Evolutionary conservation across 306 rosid species (phyloP), one percentile per base, ranked within the genome.

Genomic region (Prunus davidiana): DNA sequence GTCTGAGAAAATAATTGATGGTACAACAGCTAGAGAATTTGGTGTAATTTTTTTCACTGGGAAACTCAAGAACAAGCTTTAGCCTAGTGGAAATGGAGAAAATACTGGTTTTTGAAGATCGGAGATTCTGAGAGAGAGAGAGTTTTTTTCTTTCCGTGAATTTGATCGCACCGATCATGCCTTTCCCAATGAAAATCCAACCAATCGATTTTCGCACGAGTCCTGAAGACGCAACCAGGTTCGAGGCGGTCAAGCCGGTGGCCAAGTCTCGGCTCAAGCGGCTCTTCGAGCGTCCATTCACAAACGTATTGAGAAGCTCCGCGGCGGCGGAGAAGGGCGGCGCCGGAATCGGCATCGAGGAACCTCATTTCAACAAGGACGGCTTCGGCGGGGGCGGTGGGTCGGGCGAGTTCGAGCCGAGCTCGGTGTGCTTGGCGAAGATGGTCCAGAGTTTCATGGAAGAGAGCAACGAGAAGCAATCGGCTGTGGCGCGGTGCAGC

Each of bases 381-480:
- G 79, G 69, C 55, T 41, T 68, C 32, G 77, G 72, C 11, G 78
- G 71, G 65, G 45, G 22, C 19, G 64, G 64, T 30, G 82, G 79
- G 58, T 67, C 69, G 43, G 60, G 38, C 22, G 92, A 88, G 73
- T 82, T 89, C 6, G 97, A 95, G 68, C 97, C 97, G 61, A 90
- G 89, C 63, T 92, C 98, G 0, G 63, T 78, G 43, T 87, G 97
- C 86, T 56, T 95, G 80, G 86, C 89, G 61, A 92, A 82, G 69
- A 95, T 95, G 98, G 98, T 95, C 63, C 93, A 80, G 80, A 90
- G 75, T 75, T 94, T 90, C 85, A 89, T 94, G 12, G 98, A 94
- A 75, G 97, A 87, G 63, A 85, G 73, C 76, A 87, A 68, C 83
- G 98, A 91, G 82, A 94, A 83, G 76, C 84, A 80, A 24, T 68